A percentile compares a stretch with the other conserved stretches of the same genome.
These are phyloP conservation scores for Noccaea caerulescens DNA, from an alignment of 345 rosid species.

Conservation along the genomic window DNA sequence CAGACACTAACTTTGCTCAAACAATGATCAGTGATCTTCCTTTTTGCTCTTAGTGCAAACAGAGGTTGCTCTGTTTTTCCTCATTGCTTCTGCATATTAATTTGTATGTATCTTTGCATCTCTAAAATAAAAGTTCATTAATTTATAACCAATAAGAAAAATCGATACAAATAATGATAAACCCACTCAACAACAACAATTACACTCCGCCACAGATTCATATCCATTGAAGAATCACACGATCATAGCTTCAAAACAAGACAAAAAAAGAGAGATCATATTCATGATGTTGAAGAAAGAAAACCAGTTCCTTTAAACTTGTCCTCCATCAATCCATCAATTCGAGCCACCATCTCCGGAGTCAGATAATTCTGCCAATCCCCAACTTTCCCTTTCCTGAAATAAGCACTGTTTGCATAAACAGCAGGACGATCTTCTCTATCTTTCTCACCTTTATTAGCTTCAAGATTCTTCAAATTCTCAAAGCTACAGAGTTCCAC, in stretches of 20 bases:
- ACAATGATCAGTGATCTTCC: neutral
- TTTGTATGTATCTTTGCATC: neutral
- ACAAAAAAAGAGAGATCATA: neutral
- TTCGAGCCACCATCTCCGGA: conserved; percentile 44
- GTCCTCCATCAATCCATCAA: conserved; percentile 39
- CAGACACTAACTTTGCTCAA: conserved; percentile 3
- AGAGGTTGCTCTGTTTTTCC: conserved; percentile 31
- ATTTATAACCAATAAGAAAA: neutral
- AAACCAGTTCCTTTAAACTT: conserved; percentile 42
- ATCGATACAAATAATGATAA: conserved; percentile 6
- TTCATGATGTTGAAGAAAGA: conserved; percentile 11
- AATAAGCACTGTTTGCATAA: conserved; percentile 33
- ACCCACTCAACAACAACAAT: conserved; percentile 11
- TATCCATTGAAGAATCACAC: neutral
- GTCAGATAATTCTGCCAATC: conserved; percentile 49
- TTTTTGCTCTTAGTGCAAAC: conserved; percentile 7
- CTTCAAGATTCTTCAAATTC: conserved; percentile 46
- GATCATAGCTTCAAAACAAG: conserved; percentile 9
- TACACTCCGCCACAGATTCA: neutral
- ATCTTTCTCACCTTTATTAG: conserved; percentile 41
- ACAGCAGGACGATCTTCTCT: conserved; percentile 35
- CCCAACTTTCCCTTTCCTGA: conserved; percentile 52
- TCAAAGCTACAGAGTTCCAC: conserved; percentile 48
- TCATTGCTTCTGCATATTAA: neutral
- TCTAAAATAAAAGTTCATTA: neutral